A percentile compares a stretch with the other conserved stretches of the same genome.
Conservation (phyloP, 176 grass and related monocot species). For the Triticum aestivum region IWGSC_CS_RefSeq_v2.1 NC_057808.1:401295357-401295856, state of each 20-base stretch:
- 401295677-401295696: neutral
- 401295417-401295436: neutral
- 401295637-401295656: neutral
- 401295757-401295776: neutral
- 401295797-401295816: neutral
- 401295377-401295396: neutral
- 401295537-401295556: neutral
- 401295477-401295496: neutral
- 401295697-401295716: neutral
- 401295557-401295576: neutral
- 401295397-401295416: neutral
- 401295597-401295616: neutral
- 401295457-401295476: neutral
- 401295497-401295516: neutral
- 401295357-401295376: no score
- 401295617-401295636: neutral
- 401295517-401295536: neutral
- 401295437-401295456: neutral
- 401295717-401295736: no score
- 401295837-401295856: neutral
- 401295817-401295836: neutral
- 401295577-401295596: neutral
- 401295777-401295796: slow-evolving; percentile 2
- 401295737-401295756: neutral
- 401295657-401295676: neutral